Conservation (phyloP, 1,284 basidiomycete genomes). For the Ganoderma lucidum region DNA sequence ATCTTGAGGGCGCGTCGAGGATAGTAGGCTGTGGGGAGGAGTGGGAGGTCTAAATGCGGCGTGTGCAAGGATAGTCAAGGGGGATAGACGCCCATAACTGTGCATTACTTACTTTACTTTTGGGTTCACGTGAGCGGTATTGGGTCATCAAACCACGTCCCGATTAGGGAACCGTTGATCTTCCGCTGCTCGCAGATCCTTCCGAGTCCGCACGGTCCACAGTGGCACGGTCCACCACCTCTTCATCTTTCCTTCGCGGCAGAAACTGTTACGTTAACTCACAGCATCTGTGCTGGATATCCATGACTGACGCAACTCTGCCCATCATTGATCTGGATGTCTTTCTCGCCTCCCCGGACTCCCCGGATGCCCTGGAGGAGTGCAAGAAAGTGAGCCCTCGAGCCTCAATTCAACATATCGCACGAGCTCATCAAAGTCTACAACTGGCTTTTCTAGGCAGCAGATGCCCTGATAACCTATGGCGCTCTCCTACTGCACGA, state of each 20-base stretch:
- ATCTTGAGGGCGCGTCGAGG: conserved; percentile 42
- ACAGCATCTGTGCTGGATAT: background rate
- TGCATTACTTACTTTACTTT: conserved; percentile 1
- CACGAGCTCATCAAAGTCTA: background rate
- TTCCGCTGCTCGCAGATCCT: conserved; percentile 7
- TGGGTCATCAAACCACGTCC: background rate
- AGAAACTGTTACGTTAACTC: background rate
- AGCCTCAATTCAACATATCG: background rate
- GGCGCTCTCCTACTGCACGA: conserved; percentile 88
- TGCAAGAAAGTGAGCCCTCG: conserved; percentile 65
- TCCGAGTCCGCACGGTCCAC: background rate
- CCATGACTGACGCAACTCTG: conserved; percentile 50
- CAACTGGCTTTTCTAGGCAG: conserved; percentile 56
- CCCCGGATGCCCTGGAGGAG: conserved; percentile 59
- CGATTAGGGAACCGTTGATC: conserved; percentile 24
- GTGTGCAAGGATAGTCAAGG: conserved; percentile 26
- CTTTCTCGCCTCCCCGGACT: conserved; percentile 62
- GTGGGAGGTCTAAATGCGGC: conserved; percentile 27
- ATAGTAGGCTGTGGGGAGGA: conserved; percentile 16
- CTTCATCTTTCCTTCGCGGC: conserved; percentile 7
- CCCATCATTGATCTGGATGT: conserved; percentile 85
- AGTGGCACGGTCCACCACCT: background rate
- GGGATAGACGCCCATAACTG: conserved; percentile 17
- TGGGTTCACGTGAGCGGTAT: conserved; percentile 21
- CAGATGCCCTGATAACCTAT: conserved; percentile 80